A percentile compares a stretch with the other conserved stretches of the same genome.
Conservation (phyloP, 257 asterid genomes). For the Nicotiana undulata region DNA sequence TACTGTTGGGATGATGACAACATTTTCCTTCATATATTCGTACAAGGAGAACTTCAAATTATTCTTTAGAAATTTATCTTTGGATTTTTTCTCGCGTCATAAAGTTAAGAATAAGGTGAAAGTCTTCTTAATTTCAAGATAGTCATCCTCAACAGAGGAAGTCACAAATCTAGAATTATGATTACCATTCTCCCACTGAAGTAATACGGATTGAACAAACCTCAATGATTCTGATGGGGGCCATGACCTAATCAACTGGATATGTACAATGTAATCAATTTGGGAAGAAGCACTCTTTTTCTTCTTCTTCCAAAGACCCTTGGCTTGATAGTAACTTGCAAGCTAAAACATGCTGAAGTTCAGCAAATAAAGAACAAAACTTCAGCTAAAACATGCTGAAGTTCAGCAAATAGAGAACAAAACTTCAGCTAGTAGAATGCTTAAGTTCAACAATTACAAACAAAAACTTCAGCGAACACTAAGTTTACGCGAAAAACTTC, state of each 20-base stretch:
- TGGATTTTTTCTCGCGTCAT: conserved; percentile 32
- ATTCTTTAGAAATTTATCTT: conserved; percentile 51
- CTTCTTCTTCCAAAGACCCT: conserved; percentile 77
- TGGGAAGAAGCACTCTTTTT: conserved; percentile 43
- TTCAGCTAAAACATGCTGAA: too few species aligned
- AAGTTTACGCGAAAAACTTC: too few species aligned
- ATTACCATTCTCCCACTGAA: conserved; percentile 67
- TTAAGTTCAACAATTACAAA: too few species aligned
- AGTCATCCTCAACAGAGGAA: conserved; percentile 50
- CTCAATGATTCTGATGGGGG: conserved; percentile 64
- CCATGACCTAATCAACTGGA: conserved; percentile 73
- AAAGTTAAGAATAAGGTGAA: conserved; percentile 51
- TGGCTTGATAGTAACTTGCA: conserved; percentile 24
- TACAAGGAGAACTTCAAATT: conserved; percentile 52
- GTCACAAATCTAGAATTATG: conserved; percentile 56
- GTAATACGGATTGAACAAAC: conserved; percentile 65
- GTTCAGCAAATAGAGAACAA: too few species aligned
- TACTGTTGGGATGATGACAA: too few species aligned
- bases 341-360: background rate
- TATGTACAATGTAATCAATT: conserved; percentile 45
- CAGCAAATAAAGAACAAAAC: too few species aligned
- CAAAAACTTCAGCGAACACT: too few species aligned
- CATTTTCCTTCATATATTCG: conserved; percentile 68
- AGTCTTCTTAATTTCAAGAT: conserved; percentile 51
- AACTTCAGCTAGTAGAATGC: too few species aligned